Base-by-base conservation (phyloP, 1,284 basidiomycete species). In the Puccinia coronata region DNA sequence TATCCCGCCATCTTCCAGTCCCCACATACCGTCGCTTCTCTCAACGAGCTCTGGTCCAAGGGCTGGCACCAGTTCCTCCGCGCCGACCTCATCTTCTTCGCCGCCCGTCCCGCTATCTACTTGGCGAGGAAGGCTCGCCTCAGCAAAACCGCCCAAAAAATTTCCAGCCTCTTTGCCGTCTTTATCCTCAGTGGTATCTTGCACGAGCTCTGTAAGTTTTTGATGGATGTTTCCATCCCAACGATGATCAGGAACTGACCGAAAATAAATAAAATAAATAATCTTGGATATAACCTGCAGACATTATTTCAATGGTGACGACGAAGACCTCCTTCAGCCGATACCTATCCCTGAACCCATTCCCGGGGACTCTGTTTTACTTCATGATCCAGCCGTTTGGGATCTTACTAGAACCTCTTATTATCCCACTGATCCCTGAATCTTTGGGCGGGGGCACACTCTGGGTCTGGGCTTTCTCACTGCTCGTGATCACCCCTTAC, bases 11-110 rank as follows among this genome's bases (percentile, higher is more conserved):
- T 74, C 88, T 9, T 89, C 89, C 83, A 84, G 87, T 77, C 79
- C 84, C 36, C 90, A 89, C 90, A 88, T 87, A 82, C 83, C 20
- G 81, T 88, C 0, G 87, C 87, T 5, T 90, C 89, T 1, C 84
- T 90, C 34, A 85, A 85, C 47, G 88, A 89, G 14, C 88, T 89
- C 81, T 90, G 89, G 89, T 87, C 82, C 82, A 85, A 82, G 86
- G 87, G 78, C 59, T 91, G 86, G 90, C 90, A 90, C 84, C 78
- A 72, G 57, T 72, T 80, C 18, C 70, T 80, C 11, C 36, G 78
- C 16, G 55, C 49, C 23, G 51, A 59, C 8, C 67, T 80, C 16
- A 25, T 80, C 28, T 59, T 80, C 34, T 80, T 65, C 28, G 77
- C 53, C 59, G 77, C 61, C 0, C 14, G 39, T 11, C 77, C 77